These are phyloP conservation scores for Suhomyces bokatorum DNA, from an alignment of 1,139 yeast genomes.

Conservation along the genomic window DNA sequence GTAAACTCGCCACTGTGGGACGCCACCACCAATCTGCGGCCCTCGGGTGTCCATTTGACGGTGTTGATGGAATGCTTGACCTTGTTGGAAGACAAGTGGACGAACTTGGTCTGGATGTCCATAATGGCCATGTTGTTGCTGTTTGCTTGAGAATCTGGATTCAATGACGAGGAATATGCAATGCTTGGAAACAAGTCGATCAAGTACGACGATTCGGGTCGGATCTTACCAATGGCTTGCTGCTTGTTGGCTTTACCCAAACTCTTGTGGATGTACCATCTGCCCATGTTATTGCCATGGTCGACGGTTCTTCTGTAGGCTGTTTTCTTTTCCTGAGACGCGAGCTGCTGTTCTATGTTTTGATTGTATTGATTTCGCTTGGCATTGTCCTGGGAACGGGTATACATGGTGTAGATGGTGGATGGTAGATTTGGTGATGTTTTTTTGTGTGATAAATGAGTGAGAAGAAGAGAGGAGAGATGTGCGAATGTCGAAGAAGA, in stretches of 20 bases:
- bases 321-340: slow-evolving; percentile 49
- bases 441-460: neutral
- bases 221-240: slow-evolving; percentile 56
- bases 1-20: slow-evolving; percentile 95
- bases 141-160: slow-evolving; percentile 24
- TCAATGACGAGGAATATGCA: slow-evolving; percentile 45
- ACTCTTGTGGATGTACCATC: slow-evolving; percentile 64
- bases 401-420: slow-evolving; percentile 4
- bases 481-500: too few relatives aligned
- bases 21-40: slow-evolving; percentile 85
- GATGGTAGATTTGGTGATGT: neutral
- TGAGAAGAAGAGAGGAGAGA: neutral
- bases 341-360: slow-evolving; percentile 45
- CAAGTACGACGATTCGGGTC: slow-evolving; percentile 78
- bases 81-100: slow-evolving; percentile 87
- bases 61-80: slow-evolving; percentile 90
- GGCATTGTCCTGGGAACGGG: slow-evolving; percentile 7
- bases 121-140: slow-evolving; percentile 48
- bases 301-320: slow-evolving; percentile 84
- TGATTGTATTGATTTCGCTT: slow-evolving; percentile 27
- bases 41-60: slow-evolving; percentile 96
- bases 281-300: slow-evolving; percentile 80
- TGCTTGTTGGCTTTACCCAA: slow-evolving; percentile 45
- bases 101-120: slow-evolving; percentile 77
- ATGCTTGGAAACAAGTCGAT: slow-evolving; percentile 73